Base-by-base conservation (phyloP, 1,139 yeast species). In the Suhomyces bribrorum region DNA sequence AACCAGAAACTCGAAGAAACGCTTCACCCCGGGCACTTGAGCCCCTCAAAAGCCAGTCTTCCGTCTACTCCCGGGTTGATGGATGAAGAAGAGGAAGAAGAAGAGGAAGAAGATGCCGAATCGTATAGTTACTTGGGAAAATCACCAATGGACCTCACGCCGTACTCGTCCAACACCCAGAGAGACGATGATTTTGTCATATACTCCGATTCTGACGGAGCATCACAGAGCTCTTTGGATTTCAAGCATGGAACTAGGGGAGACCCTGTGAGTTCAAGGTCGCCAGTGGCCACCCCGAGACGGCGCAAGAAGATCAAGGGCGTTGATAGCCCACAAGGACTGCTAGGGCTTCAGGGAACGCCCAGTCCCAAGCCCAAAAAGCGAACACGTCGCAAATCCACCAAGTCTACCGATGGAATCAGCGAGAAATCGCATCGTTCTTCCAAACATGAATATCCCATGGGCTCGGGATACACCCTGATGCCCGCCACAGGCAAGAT, bases 401-500 rank as follows among this genome's bases (percentile, higher is more conserved):
- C 47, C 40, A 53, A 54, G 33, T 64, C 70, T 0, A 65, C 60
- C 5, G 48, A 49, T 14, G 41, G 39, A 11, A 15, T 32, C 9
- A 57, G 67, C 39, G 68, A 62, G 25, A 49, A 46, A 25, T 60
- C 53, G 2, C 46, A 39, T 24, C 42, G 54, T 2, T 52, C 65
- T 9, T 45, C 52, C 14, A 31, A 46, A 29, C 49, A 46, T 32
- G 42, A 37, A 5, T 47, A 48, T 32, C 53, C 49, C 6, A 41
- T 56, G 14, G 71, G 70, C 3, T 55, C 67, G 14, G 75, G 75
- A 3, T 69, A 69, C 45, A 62, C 73, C 1, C 67, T 63, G 56
- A 62, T 55, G 34, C 79, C 87, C 1, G 77, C 82, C 6, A 77
- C 87, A 0, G 85, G 92, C 3, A 81, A 82, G 63, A 79, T 85